These are phyloP conservation scores for Medicago ruthenica DNA, from an alignment of 306 rosid species.

Conservation along the genomic window DNA sequence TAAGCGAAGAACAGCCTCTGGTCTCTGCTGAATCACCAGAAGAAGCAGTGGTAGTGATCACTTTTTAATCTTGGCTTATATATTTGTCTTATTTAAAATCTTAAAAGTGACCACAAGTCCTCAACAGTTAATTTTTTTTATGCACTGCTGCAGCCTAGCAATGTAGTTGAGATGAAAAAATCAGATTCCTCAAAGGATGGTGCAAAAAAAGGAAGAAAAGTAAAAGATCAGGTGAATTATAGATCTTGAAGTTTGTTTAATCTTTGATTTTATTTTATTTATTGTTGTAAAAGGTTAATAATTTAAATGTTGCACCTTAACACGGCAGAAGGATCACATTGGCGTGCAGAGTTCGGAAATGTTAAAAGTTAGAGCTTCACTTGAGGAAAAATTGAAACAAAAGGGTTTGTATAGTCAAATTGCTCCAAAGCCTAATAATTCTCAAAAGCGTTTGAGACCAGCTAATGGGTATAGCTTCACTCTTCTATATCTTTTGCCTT, in stretches of 20 bases:
- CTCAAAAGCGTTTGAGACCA: constrained; percentile 58
- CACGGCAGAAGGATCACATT: constrained; percentile 65
- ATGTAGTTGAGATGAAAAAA: constrained; percentile 43
- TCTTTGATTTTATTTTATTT: constrained; percentile 10
- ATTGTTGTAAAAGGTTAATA: constrained; percentile 23
- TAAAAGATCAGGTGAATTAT: constrained; percentile 63
- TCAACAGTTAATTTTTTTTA: background rate
- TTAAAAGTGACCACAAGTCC: constrained; percentile 14
- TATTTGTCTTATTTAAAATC: constrained; percentile 21
- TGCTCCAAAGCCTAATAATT: constrained; percentile 57
- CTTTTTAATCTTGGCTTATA: constrained; percentile 34
- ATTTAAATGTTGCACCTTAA: constrained; percentile 39
- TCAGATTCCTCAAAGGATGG: constrained; percentile 53
- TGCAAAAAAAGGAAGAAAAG: constrained; percentile 52
- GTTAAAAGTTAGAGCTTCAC: constrained; percentile 83
- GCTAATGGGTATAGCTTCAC: constrained; percentile 68
- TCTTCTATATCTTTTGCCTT: constrained; percentile 10
- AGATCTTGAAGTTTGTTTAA: constrained; percentile 19
- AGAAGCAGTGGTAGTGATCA: constrained; percentile 44
- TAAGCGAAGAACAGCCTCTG: constrained; percentile 34
- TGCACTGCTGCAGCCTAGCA: constrained; percentile 44
- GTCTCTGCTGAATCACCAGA: constrained; percentile 38
- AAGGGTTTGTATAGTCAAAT: constrained; percentile 62
- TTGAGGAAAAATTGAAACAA: constrained; percentile 77
- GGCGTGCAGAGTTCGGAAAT: constrained; percentile 76